Base-by-base conservation (phyloP, 2,329 filamentous ascomycete genomes). In the Zopfia rhizophila region DNA sequence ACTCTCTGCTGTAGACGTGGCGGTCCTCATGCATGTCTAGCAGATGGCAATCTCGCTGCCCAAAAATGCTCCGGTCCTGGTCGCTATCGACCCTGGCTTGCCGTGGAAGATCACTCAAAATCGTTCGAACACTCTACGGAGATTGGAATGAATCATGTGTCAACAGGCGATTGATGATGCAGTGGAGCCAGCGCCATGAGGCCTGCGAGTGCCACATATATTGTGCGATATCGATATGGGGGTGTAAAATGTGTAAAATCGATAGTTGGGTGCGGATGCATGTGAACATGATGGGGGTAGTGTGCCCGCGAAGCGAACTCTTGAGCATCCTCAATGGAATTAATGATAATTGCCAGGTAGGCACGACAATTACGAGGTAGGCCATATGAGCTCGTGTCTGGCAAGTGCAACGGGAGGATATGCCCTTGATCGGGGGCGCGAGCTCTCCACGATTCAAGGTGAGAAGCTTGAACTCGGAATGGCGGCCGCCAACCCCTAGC, bases 71-170 rank as follows among this genome's bases (percentile, higher is more conserved):
- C 66, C 68, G 66, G 66, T 57, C 48, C 38, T 61, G 56, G 53
- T 43, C 61, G 56, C 57, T 58, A 59, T 58, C 56, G 60, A 66
- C 60, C 63, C 54, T 59, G 58, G 61, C 62, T n/a, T 55, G 56
- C 60, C 57, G 60, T 61, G 38, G 57, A 61, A 48, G 67, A 70
- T 71, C 66, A 56, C 51, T 53, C 60, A 61, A 67, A 69, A 71
- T 56, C 66, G 60, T 59, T 67, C 65, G 67, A 68, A 54, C 56
- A 52, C 53, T 50, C 54, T 52, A 49, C 56, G 54, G 54, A 61
- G 51, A 61, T 65, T 60, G 60, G 24, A 53, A 28, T 51, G 53
- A 58, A 45, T 58, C 49, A 53, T 58, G 52, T 45, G 47, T 48
- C 41, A 38, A 56, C 48, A 33, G 38, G 45, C 51, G 55, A 58